A percentile compares a stretch with the other conserved stretches of the same genome.
Evolutionary conservation across 805 yeast species (phyloP).

Genomic region (Candida schatavii): DNA sequence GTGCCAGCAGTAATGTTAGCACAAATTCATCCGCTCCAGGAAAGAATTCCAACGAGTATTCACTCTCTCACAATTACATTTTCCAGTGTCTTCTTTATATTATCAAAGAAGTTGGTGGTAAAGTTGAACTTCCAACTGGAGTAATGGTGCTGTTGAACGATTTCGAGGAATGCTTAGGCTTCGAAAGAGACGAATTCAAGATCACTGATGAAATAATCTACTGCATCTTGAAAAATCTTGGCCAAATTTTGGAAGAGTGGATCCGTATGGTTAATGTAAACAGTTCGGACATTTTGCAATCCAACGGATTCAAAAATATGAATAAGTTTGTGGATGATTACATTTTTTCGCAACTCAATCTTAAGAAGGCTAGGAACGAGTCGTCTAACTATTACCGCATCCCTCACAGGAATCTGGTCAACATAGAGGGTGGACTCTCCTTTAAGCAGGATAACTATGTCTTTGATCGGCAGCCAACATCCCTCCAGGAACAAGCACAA

Average conservation of each 20-base stretch:
- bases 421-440: background rate
- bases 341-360: constrained; percentile 5
- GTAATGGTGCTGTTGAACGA: background rate
- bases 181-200: constrained; percentile 8
- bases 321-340: constrained; percentile 5
- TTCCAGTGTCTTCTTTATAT: constrained; percentile 27
- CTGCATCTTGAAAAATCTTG: constrained; percentile 5
- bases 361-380: background rate
- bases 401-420: constrained; percentile 5
- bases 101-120: constrained; percentile 10
- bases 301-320: constrained; percentile 2
- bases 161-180: constrained; percentile 8
- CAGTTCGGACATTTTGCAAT: background rate
- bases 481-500: background rate
- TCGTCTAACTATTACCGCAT: constrained; percentile 1
- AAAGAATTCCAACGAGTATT: constrained; percentile 11
- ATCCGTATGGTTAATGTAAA: background rate
- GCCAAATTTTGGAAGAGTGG: constrained; percentile 2
- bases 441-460: constrained; percentile 1
- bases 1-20: background rate
- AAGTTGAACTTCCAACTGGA: constrained; percentile 4
- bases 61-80: constrained; percentile 18
- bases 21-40: too few species aligned
- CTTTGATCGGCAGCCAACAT: background rate
- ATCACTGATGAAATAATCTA: constrained; percentile 4